Evolutionary conservation across 2,329 filamentous ascomycete species (phyloP).

Genomic region (Aspergillus quadricinctus): DNA sequence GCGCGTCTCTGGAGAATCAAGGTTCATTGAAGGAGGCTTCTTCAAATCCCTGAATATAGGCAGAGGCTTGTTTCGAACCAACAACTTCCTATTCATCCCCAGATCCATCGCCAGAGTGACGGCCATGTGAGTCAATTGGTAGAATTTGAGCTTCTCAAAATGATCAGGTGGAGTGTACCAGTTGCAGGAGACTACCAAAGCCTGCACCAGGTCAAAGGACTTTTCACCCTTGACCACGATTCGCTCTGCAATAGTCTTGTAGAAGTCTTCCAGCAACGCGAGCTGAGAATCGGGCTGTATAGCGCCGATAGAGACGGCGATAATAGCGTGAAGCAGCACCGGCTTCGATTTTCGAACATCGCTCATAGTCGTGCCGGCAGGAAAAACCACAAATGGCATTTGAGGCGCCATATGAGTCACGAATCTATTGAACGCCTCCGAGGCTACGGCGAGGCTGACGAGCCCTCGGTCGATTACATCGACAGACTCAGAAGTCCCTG

Average conservation of each 20-base stretch:
- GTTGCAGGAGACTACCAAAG: constrained; percentile 67
- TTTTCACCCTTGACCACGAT: constrained; percentile 74
- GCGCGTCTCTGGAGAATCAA: constrained; percentile 54
- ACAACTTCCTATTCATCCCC: constrained; percentile 61
- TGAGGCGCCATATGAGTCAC: constrained; percentile 50
- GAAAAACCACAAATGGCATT: constrained; percentile 57
- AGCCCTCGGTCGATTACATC: constrained; percentile 50
- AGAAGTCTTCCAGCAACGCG: constrained; percentile 63
- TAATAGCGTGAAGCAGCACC: constrained; percentile 55
- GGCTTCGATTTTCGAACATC: constrained; percentile 56
- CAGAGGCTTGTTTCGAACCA: constrained; percentile 28
- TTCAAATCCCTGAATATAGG: constrained; percentile 40
- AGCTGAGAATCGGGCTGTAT: constrained; percentile 56
- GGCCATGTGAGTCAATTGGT: constrained; percentile 77
- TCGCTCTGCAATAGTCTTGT: constrained; percentile 68
- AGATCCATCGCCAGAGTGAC: constrained; percentile 80
- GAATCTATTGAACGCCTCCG: constrained; percentile 56
- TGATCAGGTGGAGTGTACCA: constrained; percentile 84
- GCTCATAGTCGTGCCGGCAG: constrained; percentile 49
- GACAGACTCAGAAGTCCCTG: constrained; percentile 27
- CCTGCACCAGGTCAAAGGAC: constrained; percentile 76
- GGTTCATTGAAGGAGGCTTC: constrained; percentile 36
- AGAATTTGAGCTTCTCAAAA: constrained; percentile 84
- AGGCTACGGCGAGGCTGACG: constrained; percentile 49
- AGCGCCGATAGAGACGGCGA: constrained; percentile 51